Evolutionary conservation across 1,284 basidiomycete species (phyloP), one percentile per base, ranked within the genome.

Genomic region (Veloporphyrellus conicus): DNA sequence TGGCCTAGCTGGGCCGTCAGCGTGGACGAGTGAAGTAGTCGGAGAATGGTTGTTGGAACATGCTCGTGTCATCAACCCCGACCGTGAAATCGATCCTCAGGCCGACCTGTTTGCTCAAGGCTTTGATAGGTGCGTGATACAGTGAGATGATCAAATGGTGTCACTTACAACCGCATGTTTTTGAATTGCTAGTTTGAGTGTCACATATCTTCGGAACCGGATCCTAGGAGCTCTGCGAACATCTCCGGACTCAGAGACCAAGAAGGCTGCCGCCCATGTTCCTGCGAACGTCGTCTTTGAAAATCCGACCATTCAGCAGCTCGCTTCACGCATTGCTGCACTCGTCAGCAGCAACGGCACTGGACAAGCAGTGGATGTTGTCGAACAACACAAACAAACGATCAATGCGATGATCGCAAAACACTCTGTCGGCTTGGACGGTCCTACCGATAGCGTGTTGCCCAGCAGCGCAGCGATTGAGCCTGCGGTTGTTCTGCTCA

Each of bases 181-280:
- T n/a, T n/a, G n/a, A n/a, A n/a, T n/a, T n/a, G n/a, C n/a, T 10
- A 70, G 68, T 48, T 45, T 70, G 43, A 66, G 64, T 14, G 66
- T 54, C 10, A 69, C 69, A 0, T 68, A 59, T 45, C 59, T 71
- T 16, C 58, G 67, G 20, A 71, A 70, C 44, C 53, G 57, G 12
- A 55, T 71, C 8, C 31, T 67, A 19, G 55, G 58, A n/a, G 60
- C 61, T 4, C 42, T 71, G 14, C 55, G 57, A 11, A 53, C 34
- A 18, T 65, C 66, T 0, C 16, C 47, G 0, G 55, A 67, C 32
- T 15, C 39, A 1, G 41, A 48, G 12, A 20, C 49, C 15, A 47
- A 38, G 9, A 47, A 49, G 5, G 45, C 45, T 0, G 54, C 43
- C 3, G 3, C 50, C 1, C 36, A 47, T 4, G 23, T 64, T 14